Base-by-base conservation (phyloP, 2,329 filamentous ascomycete genomes). In the Orbilia blumenaviensis region DNA sequence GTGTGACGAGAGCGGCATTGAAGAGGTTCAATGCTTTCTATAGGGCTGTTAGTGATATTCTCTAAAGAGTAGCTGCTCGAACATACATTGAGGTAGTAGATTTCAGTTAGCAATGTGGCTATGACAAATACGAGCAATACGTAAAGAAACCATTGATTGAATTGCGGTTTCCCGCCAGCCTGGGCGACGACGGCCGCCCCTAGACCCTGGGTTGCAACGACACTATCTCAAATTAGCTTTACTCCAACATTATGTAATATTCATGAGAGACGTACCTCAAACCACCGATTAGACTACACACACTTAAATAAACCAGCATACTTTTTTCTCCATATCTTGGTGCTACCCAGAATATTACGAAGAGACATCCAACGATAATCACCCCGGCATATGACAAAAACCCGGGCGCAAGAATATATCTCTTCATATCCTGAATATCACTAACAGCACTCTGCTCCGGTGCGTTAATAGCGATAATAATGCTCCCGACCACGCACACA, bases 21-120 rank as follows among this genome's bases (percentile, higher is more conserved):
- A 94, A 98, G 58, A 99, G 84, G 81, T 99, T 98, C 68, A 98
- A 87, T 4, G 95, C 95, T 97, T 99, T 99, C 94, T 98, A 84
- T 72, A 46, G 10, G 8, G 9, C 12, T 34, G 46, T 75, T 34
- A 64, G 46, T 12, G 38, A 38, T 5, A 8, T 48, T 16, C 52
- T 8, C 25, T 10, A 21, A 36, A 41, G 18, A 2, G 27, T 10
- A 36, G 7, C 5, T 4, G 38, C 27, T 46, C n/a, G 27, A 18
- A 88, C 93, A 87, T 85, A 96, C 94, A 82, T 99, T 99, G 44
- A 99, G 86, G 82, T 91, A 99, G 78, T 98, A 90, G 78, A 99
- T 97, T 84, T 98, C 95, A 0, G 93, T 96, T 80, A 98, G 80
- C 9, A 99, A 85, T 0, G 95, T 98, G n/a, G 85, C 84, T 78